These are phyloP conservation scores for Lactarius indigo DNA, from an alignment of 768 basidiomycete genomes.

Conservation along the genomic window DNA sequence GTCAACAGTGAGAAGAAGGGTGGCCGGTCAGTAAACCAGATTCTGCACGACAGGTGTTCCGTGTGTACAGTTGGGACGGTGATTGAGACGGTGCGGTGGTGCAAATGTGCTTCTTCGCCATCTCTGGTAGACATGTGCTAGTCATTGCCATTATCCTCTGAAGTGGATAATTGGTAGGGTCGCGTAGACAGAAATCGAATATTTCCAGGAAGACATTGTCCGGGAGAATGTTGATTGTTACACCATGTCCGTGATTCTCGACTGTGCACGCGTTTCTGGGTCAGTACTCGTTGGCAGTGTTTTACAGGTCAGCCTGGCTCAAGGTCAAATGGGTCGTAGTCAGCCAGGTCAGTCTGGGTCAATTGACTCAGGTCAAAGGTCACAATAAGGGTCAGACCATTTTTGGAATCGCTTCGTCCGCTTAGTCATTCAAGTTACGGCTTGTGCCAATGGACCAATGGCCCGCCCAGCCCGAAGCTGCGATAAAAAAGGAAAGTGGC, in stretches of 20 bases:
- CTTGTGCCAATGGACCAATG: no score
- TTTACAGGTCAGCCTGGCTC: no score
- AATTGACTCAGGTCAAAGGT: no score
- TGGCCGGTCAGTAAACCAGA: neutral
- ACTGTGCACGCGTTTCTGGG: neutral
- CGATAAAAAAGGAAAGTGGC: no score
- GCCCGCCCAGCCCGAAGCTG: no score
- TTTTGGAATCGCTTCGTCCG: no score
- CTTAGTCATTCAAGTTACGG: no score
- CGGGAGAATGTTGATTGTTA: neutral
- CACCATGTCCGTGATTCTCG: neutral
- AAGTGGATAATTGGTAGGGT: neutral
- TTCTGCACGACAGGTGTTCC: neutral
- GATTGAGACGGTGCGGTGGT: neutral
- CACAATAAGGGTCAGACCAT: no score
- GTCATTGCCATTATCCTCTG: neutral
- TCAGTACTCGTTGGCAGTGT: neutral
- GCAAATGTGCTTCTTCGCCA: neutral
- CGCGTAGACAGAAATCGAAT: neutral
- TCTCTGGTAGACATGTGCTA: neutral
- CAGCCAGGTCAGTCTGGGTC: no score
- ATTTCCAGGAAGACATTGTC: neutral
- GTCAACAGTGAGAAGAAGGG: neutral
- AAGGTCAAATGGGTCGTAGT: no score
- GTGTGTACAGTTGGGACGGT: neutral